Percentiles rank a stretch among this genome's conserved stretches.
phyloP scores from a whole-genome alignment of 2,329 filamentous ascomycete species.

The Pyrenochaeta sp. region DNA sequence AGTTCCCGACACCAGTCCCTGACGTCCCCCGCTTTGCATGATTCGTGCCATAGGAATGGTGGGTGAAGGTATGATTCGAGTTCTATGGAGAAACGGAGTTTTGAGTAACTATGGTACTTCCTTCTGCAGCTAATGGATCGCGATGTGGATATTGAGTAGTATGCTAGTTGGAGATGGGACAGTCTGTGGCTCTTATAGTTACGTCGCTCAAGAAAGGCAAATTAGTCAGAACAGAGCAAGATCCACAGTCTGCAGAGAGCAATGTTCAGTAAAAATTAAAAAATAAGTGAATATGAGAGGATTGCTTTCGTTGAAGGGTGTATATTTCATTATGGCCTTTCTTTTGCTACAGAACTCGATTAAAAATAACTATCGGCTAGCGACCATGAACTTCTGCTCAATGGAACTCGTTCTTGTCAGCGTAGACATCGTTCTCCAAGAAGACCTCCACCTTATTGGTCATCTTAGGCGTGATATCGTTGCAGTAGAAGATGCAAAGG shows the following conservation, averaged over 20 bases:
- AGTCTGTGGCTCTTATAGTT: too few species aligned
- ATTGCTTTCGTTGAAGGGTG: background rate
- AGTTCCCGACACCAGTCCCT: background rate
- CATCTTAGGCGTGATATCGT: constrained; percentile 35
- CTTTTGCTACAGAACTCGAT: background rate
- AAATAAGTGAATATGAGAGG: too few species aligned
- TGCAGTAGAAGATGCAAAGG: constrained; percentile 27
- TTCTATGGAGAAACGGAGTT: background rate
- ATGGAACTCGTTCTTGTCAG: constrained; percentile 34
- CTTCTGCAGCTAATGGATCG: too few species aligned
- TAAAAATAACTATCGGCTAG: background rate
- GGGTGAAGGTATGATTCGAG: background rate
- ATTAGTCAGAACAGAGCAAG: too few species aligned
- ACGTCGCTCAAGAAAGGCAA: too few species aligned
- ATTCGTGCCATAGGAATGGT: background rate
- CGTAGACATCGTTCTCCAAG: constrained; percentile 35
- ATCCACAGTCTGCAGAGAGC: too few species aligned
- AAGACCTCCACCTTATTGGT: constrained; percentile 36
- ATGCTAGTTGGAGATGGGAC: too few species aligned
- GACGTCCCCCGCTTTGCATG: background rate
- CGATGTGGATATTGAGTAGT: too few species aligned
- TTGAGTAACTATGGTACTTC: too few species aligned
- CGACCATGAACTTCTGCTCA: too few species aligned
- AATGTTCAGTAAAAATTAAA: too few species aligned
- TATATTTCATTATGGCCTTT: too few species aligned